These are phyloP conservation scores for Sugiyamaella americana DNA, from an alignment of 805 yeast species.

Conservation along the genomic window DNA sequence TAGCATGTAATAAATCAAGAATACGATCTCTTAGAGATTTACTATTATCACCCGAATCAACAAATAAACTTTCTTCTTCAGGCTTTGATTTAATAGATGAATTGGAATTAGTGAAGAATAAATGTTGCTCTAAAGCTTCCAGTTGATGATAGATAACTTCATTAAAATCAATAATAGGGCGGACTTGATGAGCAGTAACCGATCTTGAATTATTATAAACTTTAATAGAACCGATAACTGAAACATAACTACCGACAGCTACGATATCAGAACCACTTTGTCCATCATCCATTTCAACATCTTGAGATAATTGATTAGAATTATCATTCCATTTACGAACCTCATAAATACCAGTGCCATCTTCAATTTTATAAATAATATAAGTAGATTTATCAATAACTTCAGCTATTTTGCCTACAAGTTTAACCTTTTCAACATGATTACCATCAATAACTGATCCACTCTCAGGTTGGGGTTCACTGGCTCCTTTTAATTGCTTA, in stretches of 20 bases:
- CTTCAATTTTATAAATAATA: conserved; percentile 48
- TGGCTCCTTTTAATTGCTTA: conserved; percentile 51
- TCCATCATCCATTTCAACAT: conserved; percentile 21
- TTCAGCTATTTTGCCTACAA: conserved; percentile 54
- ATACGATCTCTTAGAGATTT: conserved; percentile 6
- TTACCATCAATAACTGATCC: conserved; percentile 48
- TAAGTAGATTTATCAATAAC: conserved; percentile 38
- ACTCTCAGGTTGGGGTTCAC: conserved; percentile 48
- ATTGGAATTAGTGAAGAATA: conserved; percentile 1
- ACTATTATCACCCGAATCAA: background rate
- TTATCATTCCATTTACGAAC: conserved; percentile 46
- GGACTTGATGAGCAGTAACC: conserved; percentile 45
- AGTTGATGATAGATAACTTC: conserved; percentile 57
- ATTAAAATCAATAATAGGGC: conserved; percentile 48
- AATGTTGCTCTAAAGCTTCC: conserved; percentile 39
- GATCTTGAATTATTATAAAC: conserved; percentile 47
- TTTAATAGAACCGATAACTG: conserved; percentile 41
- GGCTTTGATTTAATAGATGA: background rate
- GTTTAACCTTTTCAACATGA: conserved; percentile 46
- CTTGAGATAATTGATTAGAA: conserved; percentile 9
- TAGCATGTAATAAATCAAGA: conserved; percentile 4
- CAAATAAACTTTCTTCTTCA: background rate
- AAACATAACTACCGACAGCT: conserved; percentile 44
- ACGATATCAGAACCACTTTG: conserved; percentile 28
- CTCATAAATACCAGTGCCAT: conserved; percentile 59